A percentile compares a stretch with the other conserved stretches of the same genome.
Evolutionary conservation across 192 early-diverging fungal species (phyloP).

Genomic region (Linnemannia schmuckeri): DNA sequence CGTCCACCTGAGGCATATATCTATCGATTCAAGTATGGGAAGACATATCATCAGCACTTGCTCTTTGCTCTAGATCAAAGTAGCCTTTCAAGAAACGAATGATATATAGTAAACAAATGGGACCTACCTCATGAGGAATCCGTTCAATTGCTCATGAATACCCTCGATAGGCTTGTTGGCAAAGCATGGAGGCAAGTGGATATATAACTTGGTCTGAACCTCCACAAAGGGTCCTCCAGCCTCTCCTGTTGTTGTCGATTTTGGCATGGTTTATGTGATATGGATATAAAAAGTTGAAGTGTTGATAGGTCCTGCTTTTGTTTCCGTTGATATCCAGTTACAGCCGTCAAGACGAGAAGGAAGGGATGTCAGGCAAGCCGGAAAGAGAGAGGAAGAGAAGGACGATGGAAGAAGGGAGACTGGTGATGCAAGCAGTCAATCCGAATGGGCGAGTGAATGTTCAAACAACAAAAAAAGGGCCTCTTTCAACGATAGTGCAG

Average conservation of each 20-base stretch:
- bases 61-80: constrained; percentile 4
- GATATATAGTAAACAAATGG: background rate
- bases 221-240: constrained; percentile 40
- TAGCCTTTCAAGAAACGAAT: background rate
- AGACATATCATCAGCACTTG: background rate
- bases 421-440: background rate
- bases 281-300: background rate
- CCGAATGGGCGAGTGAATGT: constrained; percentile 6
- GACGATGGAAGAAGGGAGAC: background rate
- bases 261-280: constrained; percentile 26
- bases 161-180: constrained; percentile 68
- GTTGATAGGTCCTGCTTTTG: background rate
- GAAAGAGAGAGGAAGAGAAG: background rate
- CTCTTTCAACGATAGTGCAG: background rate
- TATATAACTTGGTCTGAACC: constrained; percentile 59
- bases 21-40: constrained; percentile 45
- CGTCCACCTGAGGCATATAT: constrained; percentile 88
- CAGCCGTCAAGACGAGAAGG: background rate
- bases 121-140: constrained; percentile 77
- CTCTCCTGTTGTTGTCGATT: background rate
- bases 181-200: constrained; percentile 79
- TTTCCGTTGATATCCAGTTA: background rate
- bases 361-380: background rate
- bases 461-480: background rate
- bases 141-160: constrained; percentile 73